These are phyloP conservation scores for Euphorbia corollata DNA, from an alignment of 441 rosid genomes.

Conservation along the genomic window DNA sequence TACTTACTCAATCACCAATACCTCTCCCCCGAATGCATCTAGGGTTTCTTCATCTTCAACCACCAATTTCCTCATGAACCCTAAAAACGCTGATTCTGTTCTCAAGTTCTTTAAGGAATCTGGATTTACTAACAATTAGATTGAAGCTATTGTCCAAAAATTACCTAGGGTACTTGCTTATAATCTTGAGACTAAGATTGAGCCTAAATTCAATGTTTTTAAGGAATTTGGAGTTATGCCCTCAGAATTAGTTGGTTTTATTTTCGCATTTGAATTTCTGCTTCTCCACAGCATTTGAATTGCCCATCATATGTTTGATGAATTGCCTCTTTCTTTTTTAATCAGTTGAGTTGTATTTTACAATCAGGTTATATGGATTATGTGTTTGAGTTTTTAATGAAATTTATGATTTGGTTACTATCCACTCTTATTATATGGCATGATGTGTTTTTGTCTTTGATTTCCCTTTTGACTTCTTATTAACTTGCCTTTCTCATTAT, in stretches of 20 bases:
- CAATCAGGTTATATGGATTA: too few species aligned
- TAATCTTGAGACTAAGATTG: constrained; percentile 16
- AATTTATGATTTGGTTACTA: too few species aligned
- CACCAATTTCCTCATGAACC: constrained; percentile 2
- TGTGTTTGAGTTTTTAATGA: too few species aligned
- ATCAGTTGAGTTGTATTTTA: too few species aligned
- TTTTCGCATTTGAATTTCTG: too few species aligned
- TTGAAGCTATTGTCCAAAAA: constrained; percentile 24
- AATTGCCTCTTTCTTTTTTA: too few species aligned
- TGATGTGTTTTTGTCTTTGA: constrained; percentile 4
- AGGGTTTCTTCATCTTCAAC: constrained; percentile 16
- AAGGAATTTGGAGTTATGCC: too few species aligned
- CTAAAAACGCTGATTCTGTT: constrained; percentile 22
- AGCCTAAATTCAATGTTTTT: too few species aligned
- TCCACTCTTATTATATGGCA: background rate
- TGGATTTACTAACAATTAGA: constrained; percentile 27
- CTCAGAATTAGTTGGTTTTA: too few species aligned
- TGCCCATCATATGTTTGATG: too few species aligned
- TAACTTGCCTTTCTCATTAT: background rate
- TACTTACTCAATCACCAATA: too few species aligned
- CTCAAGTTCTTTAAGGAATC: constrained; percentile 25
- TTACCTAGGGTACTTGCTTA: constrained; percentile 19
- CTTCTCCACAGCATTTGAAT: too few species aligned
- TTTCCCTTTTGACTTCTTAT: background rate
- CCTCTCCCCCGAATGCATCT: constrained; percentile 23